Percentiles rank a stretch among this genome's conserved stretches.
Evolutionary conservation across 1,284 basidiomycete species (phyloP).

Genomic region (Trametes polyzona): DNA sequence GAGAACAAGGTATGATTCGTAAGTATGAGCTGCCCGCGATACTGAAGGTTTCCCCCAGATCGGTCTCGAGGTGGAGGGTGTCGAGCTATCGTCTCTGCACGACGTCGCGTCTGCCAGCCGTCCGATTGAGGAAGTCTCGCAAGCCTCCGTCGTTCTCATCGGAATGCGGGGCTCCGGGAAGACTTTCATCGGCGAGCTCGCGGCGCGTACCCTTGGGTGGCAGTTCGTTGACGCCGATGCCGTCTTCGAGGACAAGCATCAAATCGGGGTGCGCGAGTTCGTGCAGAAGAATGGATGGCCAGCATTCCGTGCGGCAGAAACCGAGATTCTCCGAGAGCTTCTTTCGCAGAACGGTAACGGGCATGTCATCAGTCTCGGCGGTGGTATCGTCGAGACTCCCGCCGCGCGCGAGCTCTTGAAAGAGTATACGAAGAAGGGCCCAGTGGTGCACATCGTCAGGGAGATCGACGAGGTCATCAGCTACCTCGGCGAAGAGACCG

Average conservation of each 20-base stretch:
- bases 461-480: conserved; percentile 73
- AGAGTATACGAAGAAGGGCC: conserved; percentile 65
- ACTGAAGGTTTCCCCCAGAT: conserved; percentile 58
- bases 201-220: conserved; percentile 76
- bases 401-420: conserved; percentile 74
- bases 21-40: not conserved
- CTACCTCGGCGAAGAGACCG: conserved; percentile 80
- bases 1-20: conserved; percentile 76
- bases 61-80: conserved; percentile 86
- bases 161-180: conserved; percentile 99
- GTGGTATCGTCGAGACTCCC: conserved; percentile 91
- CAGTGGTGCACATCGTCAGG: conserved; percentile 75
- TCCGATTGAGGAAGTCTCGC: conserved; percentile 42
- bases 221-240: conserved; percentile 89
- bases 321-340: conserved; percentile 62
- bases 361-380: conserved; percentile 91
- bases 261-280: conserved; percentile 73
- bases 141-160: conserved; percentile 82
- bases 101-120: conserved; percentile 48
- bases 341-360: conserved; percentile 59
- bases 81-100: conserved; percentile 65
- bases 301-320: conserved; percentile 72
- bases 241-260: conserved; percentile 72
- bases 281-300: conserved; percentile 81
- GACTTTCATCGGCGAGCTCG: conserved; percentile 85